A percentile compares a stretch with the other conserved stretches of the same genome.
phyloP scores from a whole-genome alignment of 2,329 filamentous ascomycete species.

The Byssothecium circinans region DNA sequence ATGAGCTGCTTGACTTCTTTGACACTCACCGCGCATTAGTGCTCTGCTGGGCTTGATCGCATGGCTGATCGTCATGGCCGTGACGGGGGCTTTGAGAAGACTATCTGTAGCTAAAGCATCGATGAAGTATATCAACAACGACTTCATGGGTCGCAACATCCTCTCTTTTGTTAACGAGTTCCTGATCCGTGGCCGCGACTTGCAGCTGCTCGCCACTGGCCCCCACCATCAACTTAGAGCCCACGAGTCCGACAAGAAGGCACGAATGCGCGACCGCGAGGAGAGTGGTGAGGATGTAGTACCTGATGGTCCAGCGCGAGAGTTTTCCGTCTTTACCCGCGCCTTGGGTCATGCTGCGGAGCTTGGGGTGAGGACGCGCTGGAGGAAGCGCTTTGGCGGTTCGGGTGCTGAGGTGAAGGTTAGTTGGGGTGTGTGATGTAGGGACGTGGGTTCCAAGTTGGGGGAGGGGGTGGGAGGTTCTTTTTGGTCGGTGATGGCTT shows the following conservation, averaged over 20 bases:
- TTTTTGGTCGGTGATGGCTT: too few relatives aligned
- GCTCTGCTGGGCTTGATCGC: slow-evolving; percentile 48
- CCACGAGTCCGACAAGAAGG: slow-evolving; percentile 52
- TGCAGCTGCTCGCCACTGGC: slow-evolving; percentile 41
- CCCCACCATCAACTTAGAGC: slow-evolving; percentile 50
- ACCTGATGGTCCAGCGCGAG: slow-evolving; percentile 54
- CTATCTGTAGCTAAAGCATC: slow-evolving; percentile 51
- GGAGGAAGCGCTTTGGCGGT: too few relatives aligned
- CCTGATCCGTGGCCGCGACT: slow-evolving; percentile 33
- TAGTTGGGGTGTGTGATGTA: background rate
- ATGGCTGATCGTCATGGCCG: slow-evolving; percentile 51
- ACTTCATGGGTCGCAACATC: slow-evolving; percentile 46
- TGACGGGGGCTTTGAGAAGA: slow-evolving; percentile 53
- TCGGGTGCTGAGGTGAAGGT: too few relatives aligned
- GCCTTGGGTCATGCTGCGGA: slow-evolving; percentile 51
- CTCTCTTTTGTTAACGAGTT: slow-evolving; percentile 40
- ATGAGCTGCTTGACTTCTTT: slow-evolving; percentile 55
- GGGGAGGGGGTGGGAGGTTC: too few relatives aligned
- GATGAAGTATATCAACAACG: slow-evolving; percentile 52
- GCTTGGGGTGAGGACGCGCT: too few relatives aligned
- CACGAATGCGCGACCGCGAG: slow-evolving; percentile 53
- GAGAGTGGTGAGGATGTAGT: slow-evolving; percentile 55
- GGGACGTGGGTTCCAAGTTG: background rate
- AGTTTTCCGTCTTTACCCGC: slow-evolving; percentile 48
- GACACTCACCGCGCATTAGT: slow-evolving; percentile 48